phyloP scores from a whole-genome alignment of 139 green algal genomes.

The Coccomyxa sp. region DNA sequence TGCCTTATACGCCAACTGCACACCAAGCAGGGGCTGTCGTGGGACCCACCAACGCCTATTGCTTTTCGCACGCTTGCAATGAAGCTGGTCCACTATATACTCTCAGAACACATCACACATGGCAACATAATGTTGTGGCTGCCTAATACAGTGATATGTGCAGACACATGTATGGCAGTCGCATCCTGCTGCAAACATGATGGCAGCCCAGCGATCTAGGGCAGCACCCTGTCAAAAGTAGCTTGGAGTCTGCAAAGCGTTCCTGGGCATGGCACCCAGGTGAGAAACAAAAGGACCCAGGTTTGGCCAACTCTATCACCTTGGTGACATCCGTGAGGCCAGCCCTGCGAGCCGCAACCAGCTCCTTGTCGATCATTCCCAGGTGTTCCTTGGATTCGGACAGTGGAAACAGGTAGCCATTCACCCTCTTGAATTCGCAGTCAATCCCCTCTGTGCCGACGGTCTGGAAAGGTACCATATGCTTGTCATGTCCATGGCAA shows the following conservation, averaged over 20 bases:
- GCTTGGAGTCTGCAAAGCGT: background rate
- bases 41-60: background rate
- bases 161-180: no score
- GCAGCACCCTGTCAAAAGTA: background rate
- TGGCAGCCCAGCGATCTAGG: no score
- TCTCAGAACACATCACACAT: background rate
- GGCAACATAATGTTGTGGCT: no score
- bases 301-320: background rate
- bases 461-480: constrained; percentile 16
- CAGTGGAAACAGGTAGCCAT: constrained; percentile 50
- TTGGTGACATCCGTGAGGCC: constrained; percentile 35
- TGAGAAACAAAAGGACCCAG: background rate
- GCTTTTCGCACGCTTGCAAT: background rate
- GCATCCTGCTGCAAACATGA: no score
- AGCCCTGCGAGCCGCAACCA: constrained; percentile 10
- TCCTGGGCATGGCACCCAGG: background rate
- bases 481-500: background rate
- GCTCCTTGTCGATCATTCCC: constrained; percentile 42
- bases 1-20: background rate
- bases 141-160: no score
- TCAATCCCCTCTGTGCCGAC: constrained; percentile 44
- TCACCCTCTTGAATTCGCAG: constrained; percentile 41
- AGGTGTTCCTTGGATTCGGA: background rate
- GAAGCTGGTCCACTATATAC: background rate
- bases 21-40: background rate